Base-by-base conservation (phyloP, 169 alveolate species). In the Miamiensis avidus region DNA sequence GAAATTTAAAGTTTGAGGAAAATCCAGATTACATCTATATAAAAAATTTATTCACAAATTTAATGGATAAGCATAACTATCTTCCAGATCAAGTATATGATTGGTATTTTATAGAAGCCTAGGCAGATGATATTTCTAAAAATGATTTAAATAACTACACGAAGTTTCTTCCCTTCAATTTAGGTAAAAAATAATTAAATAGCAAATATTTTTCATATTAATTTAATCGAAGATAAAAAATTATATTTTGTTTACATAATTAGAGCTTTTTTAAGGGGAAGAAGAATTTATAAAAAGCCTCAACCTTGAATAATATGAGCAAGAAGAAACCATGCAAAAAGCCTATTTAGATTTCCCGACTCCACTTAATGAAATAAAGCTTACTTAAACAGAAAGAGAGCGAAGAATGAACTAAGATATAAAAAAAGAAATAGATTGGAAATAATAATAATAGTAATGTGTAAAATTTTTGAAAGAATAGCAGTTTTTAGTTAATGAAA, bases 21-120 rank as follows among this genome's bases (percentile, higher is more conserved):
- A 90, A 89, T 31, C 97, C 97, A 26, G 95, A 94, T 82, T 94
- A 94, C 84, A 87, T 82, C 65, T 89, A 89, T 82, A 84, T 92
- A 76, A 83, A 94, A 49, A 82, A 87, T 33, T 65, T 91, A n/a
- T 89, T 93, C 82, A 88, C 49, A 33, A 88, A 86, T 64, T 76
- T 73, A 32, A 72, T 83, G 31, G n/a, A 34, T 16, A 72, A 75
- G 65, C 30, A 76, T 26, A 49, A 87, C 76, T 91, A 84, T 83
- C 30, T 83, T 33, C 65, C 79, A 77, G 90, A 79, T 72, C 32
- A 78, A 33, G 34, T 65, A 30, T 83, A 74, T 83, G 88, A 83
- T 83, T 83, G 88, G 88, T 49, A 49, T 49, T 49, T 49, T 11
- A 4, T 49, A 11, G 4, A 49, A 20, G 69, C 4, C 4, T 49